Conservation (phyloP, 2,329 filamentous ascomycete species). For the Amesomyces nigricolor region DNA sequence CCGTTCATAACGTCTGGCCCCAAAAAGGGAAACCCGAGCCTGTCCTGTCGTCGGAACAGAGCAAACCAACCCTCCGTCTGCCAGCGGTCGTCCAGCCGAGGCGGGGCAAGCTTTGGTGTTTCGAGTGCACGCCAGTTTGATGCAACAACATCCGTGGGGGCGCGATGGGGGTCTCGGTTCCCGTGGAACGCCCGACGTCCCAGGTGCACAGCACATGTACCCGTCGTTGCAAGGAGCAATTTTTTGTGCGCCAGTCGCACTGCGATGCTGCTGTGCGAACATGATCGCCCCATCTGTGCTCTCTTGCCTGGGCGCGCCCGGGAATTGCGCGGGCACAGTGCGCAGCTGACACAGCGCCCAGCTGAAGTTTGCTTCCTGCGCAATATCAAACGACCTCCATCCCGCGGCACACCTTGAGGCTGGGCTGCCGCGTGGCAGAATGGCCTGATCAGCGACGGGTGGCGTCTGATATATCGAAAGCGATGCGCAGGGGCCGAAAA, state of each 20-base stretch:
- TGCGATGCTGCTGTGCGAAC: background rate
- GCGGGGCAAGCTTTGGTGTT: background rate
- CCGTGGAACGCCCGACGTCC: too few species aligned
- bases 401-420: background rate
- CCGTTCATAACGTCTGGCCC: background rate
- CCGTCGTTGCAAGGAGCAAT: too few species aligned
- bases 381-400: background rate
- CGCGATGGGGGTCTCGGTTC: background rate
- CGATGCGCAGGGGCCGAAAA: background rate
- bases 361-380: background rate
- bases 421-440: slow-evolving; percentile 1
- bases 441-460: background rate
- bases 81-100: background rate
- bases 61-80: background rate
- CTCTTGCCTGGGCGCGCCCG: background rate
- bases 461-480: slow-evolving; percentile 3
- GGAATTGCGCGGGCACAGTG: background rate
- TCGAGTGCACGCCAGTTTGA: background rate
- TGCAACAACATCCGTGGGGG: background rate
- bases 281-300: background rate
- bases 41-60: background rate
- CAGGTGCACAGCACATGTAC: too few species aligned
- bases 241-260: too few species aligned
- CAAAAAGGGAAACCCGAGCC: background rate
- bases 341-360: background rate